Percentiles rank a stretch among this genome's conserved stretches.
Evolutionary conservation across 2,329 filamentous ascomycete species (phyloP).

Genomic region (Biscogniauxia sp.): DNA sequence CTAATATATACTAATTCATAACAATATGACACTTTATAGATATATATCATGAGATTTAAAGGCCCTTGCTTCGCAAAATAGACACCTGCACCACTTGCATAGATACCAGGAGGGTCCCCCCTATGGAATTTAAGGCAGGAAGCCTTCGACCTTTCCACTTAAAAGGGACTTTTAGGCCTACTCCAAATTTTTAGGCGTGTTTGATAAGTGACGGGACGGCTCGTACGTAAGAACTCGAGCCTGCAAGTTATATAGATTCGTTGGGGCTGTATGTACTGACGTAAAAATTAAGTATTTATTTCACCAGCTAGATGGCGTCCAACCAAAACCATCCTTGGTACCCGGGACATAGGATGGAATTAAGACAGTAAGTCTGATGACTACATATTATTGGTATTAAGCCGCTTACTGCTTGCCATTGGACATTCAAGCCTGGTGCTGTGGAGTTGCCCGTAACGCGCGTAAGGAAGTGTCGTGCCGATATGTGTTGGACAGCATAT

Average conservation of each 20-base stretch:
- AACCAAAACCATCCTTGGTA: too few species aligned
- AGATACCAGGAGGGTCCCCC: neutral
- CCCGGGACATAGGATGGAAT: neutral
- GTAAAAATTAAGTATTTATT: neutral
- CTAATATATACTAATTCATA: neutral
- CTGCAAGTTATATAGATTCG: neutral
- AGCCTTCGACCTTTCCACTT: neutral
- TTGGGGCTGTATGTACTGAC: neutral
- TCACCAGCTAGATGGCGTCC: neutral
- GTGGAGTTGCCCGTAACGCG: constrained; percentile 6
- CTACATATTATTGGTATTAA: constrained; percentile 8
- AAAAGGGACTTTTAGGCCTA: neutral
- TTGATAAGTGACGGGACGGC: neutral
- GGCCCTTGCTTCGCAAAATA: neutral
- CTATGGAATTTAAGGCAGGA: neutral
- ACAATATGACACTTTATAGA: neutral
- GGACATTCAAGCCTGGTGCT: neutral
- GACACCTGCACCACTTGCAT: neutral
- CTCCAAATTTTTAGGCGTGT: neutral
- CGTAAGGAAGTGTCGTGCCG: constrained; percentile 7
- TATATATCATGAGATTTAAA: neutral
- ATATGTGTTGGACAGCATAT: neutral
- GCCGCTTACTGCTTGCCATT: constrained; percentile 1
- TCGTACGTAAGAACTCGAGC: neutral
- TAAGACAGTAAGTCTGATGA: neutral